Base-by-base conservation (phyloP, 2,329 filamentous ascomycete species). In the Hypoxylon sp. region DNA sequence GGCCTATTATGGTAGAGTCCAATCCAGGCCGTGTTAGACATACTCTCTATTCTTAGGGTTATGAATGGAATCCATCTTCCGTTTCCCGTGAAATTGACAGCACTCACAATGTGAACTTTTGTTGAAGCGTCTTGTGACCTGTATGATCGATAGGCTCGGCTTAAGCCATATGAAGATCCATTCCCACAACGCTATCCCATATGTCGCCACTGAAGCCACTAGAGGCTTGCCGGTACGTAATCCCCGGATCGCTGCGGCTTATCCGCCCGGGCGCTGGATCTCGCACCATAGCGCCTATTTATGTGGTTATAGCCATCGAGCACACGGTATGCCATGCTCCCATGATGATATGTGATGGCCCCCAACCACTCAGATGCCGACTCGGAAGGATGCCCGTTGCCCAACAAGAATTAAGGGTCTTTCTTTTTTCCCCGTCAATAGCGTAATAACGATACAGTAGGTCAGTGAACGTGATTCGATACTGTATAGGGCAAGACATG, bases 321-420 rank as follows among this genome's bases (percentile, higher is more conserved):
- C 17, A 32, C 37, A 51, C 48, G 48, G 53, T 13, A 55, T 35
- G 13, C 24, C 37, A 48, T n/a, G 10, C 13, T 57, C 39, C 54
- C n/a, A 24, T 47, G 15, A 58, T 61, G 47, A 65, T 57, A 44
- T 60, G 44, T 68, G 46, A 65, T 21, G 57, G 29, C 7, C 60
- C 48, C 32, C 10, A 5, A 55, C 31, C 42, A 32, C 44, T n/a
- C 27, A 24, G 19, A 64, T 27, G 35, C 56, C 11, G n/a, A 11
- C 15, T 5, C 19, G 13, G 35, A 13, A 15, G 35, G 2, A 32
- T n/a, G 17, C 1, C 10, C 1, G 24, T 17, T 32, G 19, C 19
- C 35, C 21, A 46, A 46, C 21, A 6, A 17, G 17, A 10, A 32
- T 35, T 32, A 27, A 37, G 17, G 3, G 4, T 21, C 46, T 53